Conservation (phyloP, 345 rosid genomes). For the Leavenworthia alabamica region DNA sequence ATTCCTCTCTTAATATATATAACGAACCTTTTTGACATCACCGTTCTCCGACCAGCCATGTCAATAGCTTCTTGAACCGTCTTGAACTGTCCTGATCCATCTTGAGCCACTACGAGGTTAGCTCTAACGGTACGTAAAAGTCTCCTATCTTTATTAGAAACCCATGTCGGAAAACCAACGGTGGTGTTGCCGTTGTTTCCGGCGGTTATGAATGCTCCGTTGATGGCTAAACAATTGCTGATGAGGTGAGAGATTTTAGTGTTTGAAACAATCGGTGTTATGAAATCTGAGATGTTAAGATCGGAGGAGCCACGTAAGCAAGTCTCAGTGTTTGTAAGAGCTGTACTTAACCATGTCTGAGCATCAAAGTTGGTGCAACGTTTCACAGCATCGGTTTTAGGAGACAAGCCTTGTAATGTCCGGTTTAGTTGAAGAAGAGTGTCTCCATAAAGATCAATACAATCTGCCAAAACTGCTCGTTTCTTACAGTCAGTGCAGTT, state of each 20-base stretch:
- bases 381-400: background rate
- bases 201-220: constrained; percentile 35
- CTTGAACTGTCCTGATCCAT: constrained; percentile 52
- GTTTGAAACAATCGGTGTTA: constrained; percentile 38
- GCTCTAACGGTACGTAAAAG: constrained; percentile 25
- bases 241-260: constrained; percentile 46
- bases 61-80: constrained; percentile 58
- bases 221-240: constrained; percentile 56
- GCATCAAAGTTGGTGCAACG: constrained; percentile 52
- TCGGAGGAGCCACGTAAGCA: constrained; percentile 56
- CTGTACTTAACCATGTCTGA: constrained; percentile 87
- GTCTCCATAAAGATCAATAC: constrained; percentile 50
- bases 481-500: constrained; percentile 29
- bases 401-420: constrained; percentile 37
- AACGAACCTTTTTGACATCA: constrained; percentile 41
- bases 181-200: constrained; percentile 4
- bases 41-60: constrained; percentile 51
- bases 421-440: constrained; percentile 58
- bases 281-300: constrained; percentile 50
- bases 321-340: constrained; percentile 69
- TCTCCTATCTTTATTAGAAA: constrained; percentile 34
- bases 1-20: constrained; percentile 72
- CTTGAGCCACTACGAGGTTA: constrained; percentile 53
- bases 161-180: constrained; percentile 41
- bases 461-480: constrained; percentile 53